Percentiles rank a stretch among this genome's conserved stretches.
Evolutionary conservation across 2,329 filamentous ascomycete genomes (phyloP).

Genomic region (Ramularia endophylla): DNA sequence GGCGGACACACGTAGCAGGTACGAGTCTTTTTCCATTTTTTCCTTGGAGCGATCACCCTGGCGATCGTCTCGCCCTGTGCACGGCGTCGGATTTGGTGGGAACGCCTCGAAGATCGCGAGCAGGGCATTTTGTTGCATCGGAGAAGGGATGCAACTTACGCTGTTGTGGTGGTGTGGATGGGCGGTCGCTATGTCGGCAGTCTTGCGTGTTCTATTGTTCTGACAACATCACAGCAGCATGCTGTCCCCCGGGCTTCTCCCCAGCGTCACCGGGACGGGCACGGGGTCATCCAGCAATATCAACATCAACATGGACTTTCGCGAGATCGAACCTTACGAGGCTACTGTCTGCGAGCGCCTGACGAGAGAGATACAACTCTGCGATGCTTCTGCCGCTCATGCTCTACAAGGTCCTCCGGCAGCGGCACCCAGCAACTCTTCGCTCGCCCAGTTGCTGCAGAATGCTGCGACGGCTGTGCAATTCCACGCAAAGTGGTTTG

Average conservation of each 20-base stretch:
- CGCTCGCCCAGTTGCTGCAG: slow-evolving; percentile 19
- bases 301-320: slow-evolving; percentile 6
- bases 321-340: slow-evolving; percentile 25
- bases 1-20: slow-evolving; percentile 5
- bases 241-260: slow-evolving; percentile 6
- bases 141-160: too few relatives aligned
- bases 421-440: too few relatives aligned
- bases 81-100: too few relatives aligned
- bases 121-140: too few relatives aligned
- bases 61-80: too few relatives aligned
- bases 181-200: too few relatives aligned
- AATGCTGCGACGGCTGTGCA: slow-evolving; percentile 21
- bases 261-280: slow-evolving; percentile 7
- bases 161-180: too few relatives aligned
- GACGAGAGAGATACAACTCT: slow-evolving; percentile 14
- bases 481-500: slow-evolving; percentile 30
- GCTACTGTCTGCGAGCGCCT: slow-evolving; percentile 20
- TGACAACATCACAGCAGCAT: slow-evolving; percentile 9
- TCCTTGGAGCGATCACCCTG: not conserved
- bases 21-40: not conserved
- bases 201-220: not conserved
- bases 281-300: slow-evolving; percentile 3
- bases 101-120: too few relatives aligned
- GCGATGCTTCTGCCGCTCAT: slow-evolving; percentile 3
- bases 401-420: slow-evolving; percentile 3